A percentile compares a stretch with the other conserved stretches of the same genome.
Conservation (phyloP, 139 green algal species). For the Micractinium sp. region DNA sequence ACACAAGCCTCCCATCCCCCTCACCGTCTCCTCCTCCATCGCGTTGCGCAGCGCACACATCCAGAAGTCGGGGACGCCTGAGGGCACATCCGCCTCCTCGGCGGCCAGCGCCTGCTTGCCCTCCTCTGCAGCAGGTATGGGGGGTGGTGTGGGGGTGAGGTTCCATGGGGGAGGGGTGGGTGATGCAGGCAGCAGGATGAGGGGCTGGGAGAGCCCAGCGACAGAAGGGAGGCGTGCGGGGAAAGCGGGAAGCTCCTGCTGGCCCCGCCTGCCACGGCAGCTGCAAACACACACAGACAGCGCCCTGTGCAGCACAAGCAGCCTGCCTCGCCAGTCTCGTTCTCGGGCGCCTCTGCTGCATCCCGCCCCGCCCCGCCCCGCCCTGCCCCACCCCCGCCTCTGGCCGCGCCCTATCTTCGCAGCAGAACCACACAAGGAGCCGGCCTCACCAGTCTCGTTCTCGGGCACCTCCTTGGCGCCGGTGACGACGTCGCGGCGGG, state of each 20-base stretch:
- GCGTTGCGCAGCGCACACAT: slow-evolving; percentile 76
- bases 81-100: slow-evolving; percentile 3
- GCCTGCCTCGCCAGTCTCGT: not conserved
- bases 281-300: not conserved
- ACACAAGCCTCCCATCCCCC: not conserved
- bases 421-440: not conserved
- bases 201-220: not conserved
- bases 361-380: not conserved
- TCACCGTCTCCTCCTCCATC: slow-evolving; percentile 49
- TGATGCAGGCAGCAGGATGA: not conserved
- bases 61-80: slow-evolving; percentile 94
- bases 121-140: not conserved
- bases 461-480: slow-evolving; percentile 67
- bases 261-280: no score
- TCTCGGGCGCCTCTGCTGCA: not conserved
- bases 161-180: not conserved
- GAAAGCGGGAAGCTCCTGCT: no score
- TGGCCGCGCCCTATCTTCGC: slow-evolving; percentile 25
- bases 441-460: slow-evolving; percentile 38
- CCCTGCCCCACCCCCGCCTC: no score
- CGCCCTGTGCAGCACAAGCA: no score
- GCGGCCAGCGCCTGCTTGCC: slow-evolving; percentile 31
- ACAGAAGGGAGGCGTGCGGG: no score
- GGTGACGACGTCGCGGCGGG: slow-evolving; percentile 73
- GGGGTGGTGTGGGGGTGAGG: no score